Evolutionary conservation across 345 rosid species (phyloP), one percentile per base, ranked within the genome.

Genomic region (Ailanthus altissimus): DNA sequence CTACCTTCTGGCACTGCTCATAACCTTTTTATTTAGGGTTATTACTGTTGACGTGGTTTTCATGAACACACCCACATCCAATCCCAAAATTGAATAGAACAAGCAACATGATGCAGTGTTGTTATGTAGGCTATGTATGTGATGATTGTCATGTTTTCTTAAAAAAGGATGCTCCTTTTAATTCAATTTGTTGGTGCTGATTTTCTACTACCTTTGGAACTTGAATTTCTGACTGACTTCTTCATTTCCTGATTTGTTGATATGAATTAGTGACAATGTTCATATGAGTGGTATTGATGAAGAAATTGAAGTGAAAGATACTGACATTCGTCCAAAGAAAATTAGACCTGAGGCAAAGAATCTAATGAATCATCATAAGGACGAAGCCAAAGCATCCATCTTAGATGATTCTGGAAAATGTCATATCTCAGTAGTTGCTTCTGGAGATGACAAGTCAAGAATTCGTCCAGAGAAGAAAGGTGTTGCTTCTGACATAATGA

Each of bases 401-500:
- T 50, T 84, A 70, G 85, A 83, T 57, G 87, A 88, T 81, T 73
- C 82, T 21, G 72, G 74, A 21, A 80, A 77, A 20, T 51, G 75
- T 75, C 45, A 75, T 15, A 1, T 80, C 43, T 58, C 53, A 68
- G 75, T 65, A 71, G 75, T 62, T 11, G 70, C 25, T 38, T 46
- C 58, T 40, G 76, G 73, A 47, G 81, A 76, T 77, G 72, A 75
- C 60, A 82, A 76, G 77, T 65, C 64, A 18, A 79, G 74, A 67
- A 69, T 25, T 45, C 28, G 50, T 78, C 60, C 61, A 67, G 70
- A 75, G 25, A 81, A 78, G 70, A 80, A 75, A 73, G 79, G 75
- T 64, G 79, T 64, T 28, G 2, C 79, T 70, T 46, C 70, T 56
- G 94, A 90, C 85, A 83, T 93, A 85, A 89, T 91, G 97, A 87